Percentiles rank a stretch among this genome's conserved stretches.
These are phyloP conservation scores for Cryphonectria carpinicola DNA, from an alignment of 2,329 filamentous ascomycete genomes.

Conservation along the genomic window DNA sequence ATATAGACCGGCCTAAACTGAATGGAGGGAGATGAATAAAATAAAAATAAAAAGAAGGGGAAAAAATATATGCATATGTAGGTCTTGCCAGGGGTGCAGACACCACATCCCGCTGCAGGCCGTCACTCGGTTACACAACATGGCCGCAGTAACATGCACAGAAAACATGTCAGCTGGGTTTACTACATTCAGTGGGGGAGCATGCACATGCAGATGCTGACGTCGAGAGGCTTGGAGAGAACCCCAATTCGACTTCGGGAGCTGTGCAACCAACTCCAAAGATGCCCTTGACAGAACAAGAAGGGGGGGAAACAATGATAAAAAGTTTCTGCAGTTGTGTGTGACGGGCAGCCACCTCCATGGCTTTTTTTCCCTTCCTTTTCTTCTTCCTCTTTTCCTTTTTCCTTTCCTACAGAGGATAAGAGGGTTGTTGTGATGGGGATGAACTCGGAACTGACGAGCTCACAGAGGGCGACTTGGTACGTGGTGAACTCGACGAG, in stretches of 20 bases:
- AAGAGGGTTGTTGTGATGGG: slow-evolving; percentile 5
- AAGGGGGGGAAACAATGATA: not conserved
- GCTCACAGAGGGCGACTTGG: slow-evolving; percentile 42
- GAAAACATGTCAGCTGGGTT: not conserved
- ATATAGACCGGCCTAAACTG: not conserved
- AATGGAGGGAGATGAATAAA: not conserved
- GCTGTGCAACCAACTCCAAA: not conserved
- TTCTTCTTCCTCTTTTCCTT: no score
- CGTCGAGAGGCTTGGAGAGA: not conserved
- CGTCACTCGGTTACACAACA: not conserved
- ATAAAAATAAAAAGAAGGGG: not conserved
- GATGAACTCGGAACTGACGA: slow-evolving; percentile 38
- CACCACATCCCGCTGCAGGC: not conserved
- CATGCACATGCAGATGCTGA: not conserved
- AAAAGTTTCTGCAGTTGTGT: not conserved
- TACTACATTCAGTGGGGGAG: not conserved
- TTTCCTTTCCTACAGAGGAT: not conserved
- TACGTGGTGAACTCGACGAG: slow-evolving; percentile 35
- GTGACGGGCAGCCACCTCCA: not conserved
- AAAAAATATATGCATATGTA: not conserved
- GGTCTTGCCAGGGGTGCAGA: not conserved
- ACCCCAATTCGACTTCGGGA: not conserved
- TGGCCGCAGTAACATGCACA: not conserved
- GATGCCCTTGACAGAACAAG: not conserved
- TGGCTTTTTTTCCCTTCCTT: no score